Evolutionary conservation across 2,329 filamentous ascomycete genomes (phyloP).

Genomic region (Fusarium keratoplasticum): DNA sequence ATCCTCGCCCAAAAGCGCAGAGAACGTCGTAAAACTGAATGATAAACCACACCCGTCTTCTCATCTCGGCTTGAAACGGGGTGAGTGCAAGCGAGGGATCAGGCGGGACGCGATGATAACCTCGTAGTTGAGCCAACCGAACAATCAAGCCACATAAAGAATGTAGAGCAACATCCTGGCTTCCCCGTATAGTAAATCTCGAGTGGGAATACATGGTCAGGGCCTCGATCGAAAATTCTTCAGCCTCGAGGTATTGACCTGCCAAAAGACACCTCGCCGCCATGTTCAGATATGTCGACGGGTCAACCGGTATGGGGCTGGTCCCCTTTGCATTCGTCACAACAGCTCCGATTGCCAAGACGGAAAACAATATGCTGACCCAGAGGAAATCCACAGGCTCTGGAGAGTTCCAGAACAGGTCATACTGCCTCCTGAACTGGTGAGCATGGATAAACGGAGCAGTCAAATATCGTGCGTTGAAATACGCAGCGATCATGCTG

Average conservation of each 20-base stretch:
- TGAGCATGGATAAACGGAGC: slow-evolving; percentile 22
- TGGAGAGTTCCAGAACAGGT: slow-evolving; percentile 18
- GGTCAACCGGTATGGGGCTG: background rate
- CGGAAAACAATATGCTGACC: slow-evolving; percentile 29
- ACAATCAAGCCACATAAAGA: background rate
- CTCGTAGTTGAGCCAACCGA: slow-evolving; percentile 11
- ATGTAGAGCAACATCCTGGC: background rate
- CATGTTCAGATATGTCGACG: background rate
- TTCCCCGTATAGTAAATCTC: background rate
- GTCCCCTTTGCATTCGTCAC: background rate
- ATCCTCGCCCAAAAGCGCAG: slow-evolving; percentile 15
- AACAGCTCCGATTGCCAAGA: slow-evolving; percentile 1
- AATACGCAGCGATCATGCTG: slow-evolving; percentile 9
- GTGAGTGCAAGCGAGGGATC: background rate
- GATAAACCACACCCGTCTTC: slow-evolving; percentile 18
- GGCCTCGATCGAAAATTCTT: slow-evolving; percentile 17
- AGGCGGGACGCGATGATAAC: slow-evolving; percentile 5
- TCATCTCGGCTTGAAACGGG: slow-evolving; percentile 23
- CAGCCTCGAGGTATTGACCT: slow-evolving; percentile 1
- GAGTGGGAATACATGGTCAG: slow-evolving; percentile 18
- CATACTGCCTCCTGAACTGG: slow-evolving; percentile 28
- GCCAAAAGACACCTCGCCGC: slow-evolving; percentile 15
- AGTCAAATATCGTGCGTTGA: slow-evolving; percentile 7
- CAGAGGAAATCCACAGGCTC: background rate
- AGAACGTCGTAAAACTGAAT: slow-evolving; percentile 25